Evolutionary conservation across 1,284 basidiomycete species (phyloP).

Genomic region (Puccinia triticina): DNA sequence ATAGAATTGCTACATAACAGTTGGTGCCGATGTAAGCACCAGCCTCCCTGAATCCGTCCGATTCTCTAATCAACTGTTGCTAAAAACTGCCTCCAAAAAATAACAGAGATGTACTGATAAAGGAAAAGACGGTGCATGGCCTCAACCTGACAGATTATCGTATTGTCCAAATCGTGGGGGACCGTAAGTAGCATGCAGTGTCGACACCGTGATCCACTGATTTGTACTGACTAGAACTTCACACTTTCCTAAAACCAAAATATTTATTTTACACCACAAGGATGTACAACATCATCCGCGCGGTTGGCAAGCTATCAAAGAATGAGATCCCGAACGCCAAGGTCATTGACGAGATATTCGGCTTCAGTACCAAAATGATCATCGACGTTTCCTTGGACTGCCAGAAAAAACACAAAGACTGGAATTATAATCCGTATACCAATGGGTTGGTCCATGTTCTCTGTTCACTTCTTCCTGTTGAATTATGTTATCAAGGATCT

Average conservation of each 20-base stretch:
- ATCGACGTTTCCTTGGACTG: conserved; percentile 12
- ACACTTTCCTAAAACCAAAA: no score
- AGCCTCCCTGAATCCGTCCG: not conserved
- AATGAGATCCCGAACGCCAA: conserved; percentile 8
- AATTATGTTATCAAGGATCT: not conserved
- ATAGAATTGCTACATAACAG: conserved; percentile 25
- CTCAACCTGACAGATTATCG: conserved; percentile 14
- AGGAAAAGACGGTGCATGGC: conserved; percentile 36
- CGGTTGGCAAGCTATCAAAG: conserved; percentile 2
- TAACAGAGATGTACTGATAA: conserved; percentile 30
- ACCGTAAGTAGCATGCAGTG: conserved; percentile 20
- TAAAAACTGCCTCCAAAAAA: not conserved
- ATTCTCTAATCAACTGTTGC: not conserved
- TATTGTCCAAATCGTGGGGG: not conserved
- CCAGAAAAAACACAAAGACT: not conserved
- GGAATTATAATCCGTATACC: not conserved
- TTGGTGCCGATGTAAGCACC: conserved; percentile 25
- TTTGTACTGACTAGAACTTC: no score
- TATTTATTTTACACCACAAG: not conserved
- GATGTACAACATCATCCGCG: conserved; percentile 30
- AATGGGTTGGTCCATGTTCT: not conserved
- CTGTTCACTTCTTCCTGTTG: not conserved
- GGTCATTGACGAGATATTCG: conserved; percentile 8
- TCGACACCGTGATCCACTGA: no score
- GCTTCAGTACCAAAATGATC: conserved; percentile 17